These are phyloP conservation scores for Aechmea fasciata DNA, from an alignment of 176 grass and related monocot species.

Conservation along the genomic window DNA sequence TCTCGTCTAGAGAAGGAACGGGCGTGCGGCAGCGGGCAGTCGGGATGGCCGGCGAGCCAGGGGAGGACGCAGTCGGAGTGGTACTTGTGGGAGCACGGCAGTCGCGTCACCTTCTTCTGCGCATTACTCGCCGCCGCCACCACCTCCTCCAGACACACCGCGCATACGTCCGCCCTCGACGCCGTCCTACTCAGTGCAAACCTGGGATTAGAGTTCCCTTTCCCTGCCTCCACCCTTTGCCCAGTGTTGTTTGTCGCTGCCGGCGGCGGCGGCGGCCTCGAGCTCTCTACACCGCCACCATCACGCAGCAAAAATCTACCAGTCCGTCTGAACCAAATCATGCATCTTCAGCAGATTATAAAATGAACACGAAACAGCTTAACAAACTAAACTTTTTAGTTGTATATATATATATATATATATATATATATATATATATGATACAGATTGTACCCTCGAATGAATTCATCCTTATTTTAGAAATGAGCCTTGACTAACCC, in stretches of 20 bases:
- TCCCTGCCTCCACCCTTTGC: too few relatives aligned
- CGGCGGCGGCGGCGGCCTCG: slow-evolving; percentile 5
- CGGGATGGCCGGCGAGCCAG: slow-evolving; percentile 55
- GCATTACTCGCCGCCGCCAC: slow-evolving; percentile 4
- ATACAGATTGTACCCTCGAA: too few relatives aligned
- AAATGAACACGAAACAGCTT: not conserved
- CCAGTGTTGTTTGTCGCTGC: too few relatives aligned
- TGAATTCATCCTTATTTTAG: too few relatives aligned
- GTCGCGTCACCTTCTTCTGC: slow-evolving; percentile 30
- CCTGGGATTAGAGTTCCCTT: not conserved
- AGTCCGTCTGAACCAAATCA: slow-evolving; percentile 37
- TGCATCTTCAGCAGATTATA: not conserved
- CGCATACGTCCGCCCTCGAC: slow-evolving; percentile 39
- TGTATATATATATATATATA: not conserved
- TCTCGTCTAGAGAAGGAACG: slow-evolving; percentile 16
- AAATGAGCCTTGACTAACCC: too few relatives aligned
- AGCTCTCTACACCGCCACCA: not conserved
- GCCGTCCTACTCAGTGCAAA: slow-evolving; percentile 16
- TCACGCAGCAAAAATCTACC: slow-evolving; percentile 13
- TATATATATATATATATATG: not conserved
- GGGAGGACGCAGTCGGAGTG: slow-evolving; percentile 79
- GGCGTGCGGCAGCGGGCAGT: slow-evolving; percentile 61
- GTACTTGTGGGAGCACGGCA: slow-evolving; percentile 83
- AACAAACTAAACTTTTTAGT: not conserved
- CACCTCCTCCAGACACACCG: slow-evolving; percentile 63